phyloP scores from a whole-genome alignment of 2,329 filamentous ascomycete genomes.

The Triangularia verruculosa region DNA sequence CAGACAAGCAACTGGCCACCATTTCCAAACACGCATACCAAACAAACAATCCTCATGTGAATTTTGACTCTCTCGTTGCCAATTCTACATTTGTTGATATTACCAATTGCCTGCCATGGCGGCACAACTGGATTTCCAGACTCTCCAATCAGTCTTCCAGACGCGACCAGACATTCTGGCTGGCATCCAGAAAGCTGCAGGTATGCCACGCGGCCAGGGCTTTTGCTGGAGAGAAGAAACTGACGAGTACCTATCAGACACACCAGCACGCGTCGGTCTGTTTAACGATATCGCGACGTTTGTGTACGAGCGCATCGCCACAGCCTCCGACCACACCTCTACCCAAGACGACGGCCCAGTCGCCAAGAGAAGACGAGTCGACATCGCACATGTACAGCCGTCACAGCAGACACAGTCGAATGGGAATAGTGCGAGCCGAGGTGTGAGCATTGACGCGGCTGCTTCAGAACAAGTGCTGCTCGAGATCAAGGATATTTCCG shows the following conservation, averaged over 20 bases:
- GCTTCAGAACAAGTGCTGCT: constrained; percentile 53
- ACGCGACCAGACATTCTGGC: constrained; percentile 55
- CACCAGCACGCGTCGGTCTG: constrained; percentile 46
- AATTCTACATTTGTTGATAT: background rate
- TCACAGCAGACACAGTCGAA: constrained; percentile 18
- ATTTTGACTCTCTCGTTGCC: background rate
- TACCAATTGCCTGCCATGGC: constrained; percentile 18
- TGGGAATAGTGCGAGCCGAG: constrained; percentile 31
- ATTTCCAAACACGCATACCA: background rate
- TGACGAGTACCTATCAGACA: constrained; percentile 39
- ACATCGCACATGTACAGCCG: constrained; percentile 29
- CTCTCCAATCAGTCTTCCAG: constrained; percentile 51
- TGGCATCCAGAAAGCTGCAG: constrained; percentile 51
- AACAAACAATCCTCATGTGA: background rate
- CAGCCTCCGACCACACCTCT: constrained; percentile 23
- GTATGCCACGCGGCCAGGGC: no score
- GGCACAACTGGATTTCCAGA: constrained; percentile 45
- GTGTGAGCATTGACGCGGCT: constrained; percentile 32
- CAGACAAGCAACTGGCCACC: background rate
- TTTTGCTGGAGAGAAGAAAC: no score
- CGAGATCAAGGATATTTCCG: constrained; percentile 63
- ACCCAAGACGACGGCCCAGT: constrained; percentile 34
- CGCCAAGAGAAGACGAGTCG: constrained; percentile 52
- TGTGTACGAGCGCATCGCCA: constrained; percentile 44
- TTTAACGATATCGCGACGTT: constrained; percentile 57